Evolutionary conservation across 805 yeast species (phyloP), one percentile per base, ranked within the genome.

Genomic region (Metschnikowia chrysomelidarum): DNA sequence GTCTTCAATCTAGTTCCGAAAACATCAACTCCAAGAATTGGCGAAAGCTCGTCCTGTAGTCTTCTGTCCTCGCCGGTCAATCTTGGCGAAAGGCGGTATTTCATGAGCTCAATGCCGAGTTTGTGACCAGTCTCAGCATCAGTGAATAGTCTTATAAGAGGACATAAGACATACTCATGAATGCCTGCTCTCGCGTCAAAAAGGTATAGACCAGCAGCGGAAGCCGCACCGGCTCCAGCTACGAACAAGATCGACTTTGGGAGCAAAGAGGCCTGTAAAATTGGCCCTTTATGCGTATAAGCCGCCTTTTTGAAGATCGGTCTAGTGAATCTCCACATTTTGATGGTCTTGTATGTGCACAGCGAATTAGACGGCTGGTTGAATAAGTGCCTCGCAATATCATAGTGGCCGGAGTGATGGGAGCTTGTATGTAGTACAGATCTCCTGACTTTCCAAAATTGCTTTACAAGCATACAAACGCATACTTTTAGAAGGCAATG

Each of bases 121-220:
- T 68, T 70, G 57, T 91, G 98, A 15, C 95, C 93, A 9, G 73
- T 65, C 61, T 91, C 98, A n/a, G 89, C 96, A 56, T 80, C 86
- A 2, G 89, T 79, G 5, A 73, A 41, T 14, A 68, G 54, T 39
- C 97, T 74, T 30, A 86, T 72, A 8, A 82, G 30, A 1, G 98
- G 98, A 62, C 95, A 81, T 35, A 81, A 62, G 1, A 85, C 68
- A 53, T 83, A 86, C 57, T 91, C 93, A 51, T 88, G 89, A 22
- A 86, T 64, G 2, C 86, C 82, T 1, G 96, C 81, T 41, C 95
- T 70, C 7, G 96, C 80, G 60, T 89, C 95, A 34, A 77, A 64
- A 13, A 69, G 59, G 51, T 83, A 85, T 43, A 72, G 70, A 6
- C 66, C 82, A 2, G 57, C 68, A 17, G 56, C 56, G 7, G 57